Conservation (phyloP, 257 asterid species). For the Solanum stenotomum region DNA sequence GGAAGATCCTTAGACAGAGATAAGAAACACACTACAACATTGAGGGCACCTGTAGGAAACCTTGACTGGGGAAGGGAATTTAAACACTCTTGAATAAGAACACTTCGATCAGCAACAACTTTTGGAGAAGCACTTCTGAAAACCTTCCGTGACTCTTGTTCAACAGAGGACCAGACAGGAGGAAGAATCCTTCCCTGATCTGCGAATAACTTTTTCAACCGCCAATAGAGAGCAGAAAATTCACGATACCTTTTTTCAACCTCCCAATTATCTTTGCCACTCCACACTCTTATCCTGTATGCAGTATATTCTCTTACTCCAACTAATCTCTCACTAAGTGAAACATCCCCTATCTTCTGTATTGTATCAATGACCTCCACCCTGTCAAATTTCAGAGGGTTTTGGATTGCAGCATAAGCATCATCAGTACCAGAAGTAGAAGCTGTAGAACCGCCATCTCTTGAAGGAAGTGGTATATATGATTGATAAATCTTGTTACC, state of each 20-base stretch:
- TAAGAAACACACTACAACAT: slow-evolving; percentile 50
- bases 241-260: slow-evolving; percentile 89
- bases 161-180: slow-evolving; percentile 69
- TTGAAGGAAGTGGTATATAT: slow-evolving; percentile 41
- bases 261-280: slow-evolving; percentile 68
- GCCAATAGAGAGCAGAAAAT: slow-evolving; percentile 50
- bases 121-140: slow-evolving; percentile 75
- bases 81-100: slow-evolving; percentile 85
- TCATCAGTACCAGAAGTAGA: slow-evolving; percentile 74
- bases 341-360: slow-evolving; percentile 76
- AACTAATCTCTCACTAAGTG: slow-evolving; percentile 77
- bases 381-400: slow-evolving; percentile 48
- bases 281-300: slow-evolving; percentile 61
- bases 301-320: slow-evolving; percentile 78
- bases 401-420: slow-evolving; percentile 35
- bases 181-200: slow-evolving; percentile 75
- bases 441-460: slow-evolving; percentile 92
- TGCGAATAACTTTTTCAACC: slow-evolving; percentile 54
- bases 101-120: slow-evolving; percentile 67
- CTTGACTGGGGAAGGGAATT: slow-evolving; percentile 48
- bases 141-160: slow-evolving; percentile 71
- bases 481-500: slow-evolving; percentile 32
- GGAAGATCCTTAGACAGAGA: slow-evolving; percentile 47
- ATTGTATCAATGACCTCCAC: slow-evolving; percentile 74
- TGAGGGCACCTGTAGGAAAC: slow-evolving; percentile 30